Evolutionary conservation across 345 rosid genomes (phyloP), one percentile per base, ranked within the genome.

Genomic region (Rubroshorea leprosula): DNA sequence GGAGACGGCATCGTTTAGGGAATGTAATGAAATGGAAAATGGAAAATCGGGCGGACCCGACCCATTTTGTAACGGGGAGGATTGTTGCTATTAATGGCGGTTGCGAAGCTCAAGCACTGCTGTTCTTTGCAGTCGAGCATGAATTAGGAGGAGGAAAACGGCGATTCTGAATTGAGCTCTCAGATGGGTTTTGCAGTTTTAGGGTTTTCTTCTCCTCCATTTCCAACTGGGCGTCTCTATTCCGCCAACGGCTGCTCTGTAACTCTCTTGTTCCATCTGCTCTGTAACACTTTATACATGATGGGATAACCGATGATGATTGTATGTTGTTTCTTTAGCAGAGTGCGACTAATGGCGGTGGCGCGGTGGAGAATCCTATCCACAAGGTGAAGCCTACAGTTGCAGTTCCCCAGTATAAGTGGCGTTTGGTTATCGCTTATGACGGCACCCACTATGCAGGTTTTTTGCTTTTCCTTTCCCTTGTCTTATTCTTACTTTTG

Each of bases 381-480:
- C 53, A 49, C 54, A 22, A 68, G 48, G 62, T 53, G 39, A 83
- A 75, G 43, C 63, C 65, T 27, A 50, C 55, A 23, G 70, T 46
- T 55, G 22, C 47, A 10, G 48, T 49, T 27, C 74, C 71, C 4
- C 68, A 57, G 31, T 83, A 54, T 65, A 88, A n/a, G n/a, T n/a
- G n/a, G n/a, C n/a, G n/a, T 55, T 67, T 92, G 74, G 80, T 86
- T 50, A 71, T 92, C 10, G 82, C 95, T 16, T 91, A 91, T 48
- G 98, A 86, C 43, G 98, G 98, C 68, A 84, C 98, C 39, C 71
- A 41, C 48, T 91, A 80, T 61, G 77, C 91, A 75, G 96, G 98
- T 78, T 65, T 14, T n/a, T 46, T 46, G 25, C 44, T 58, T 41
- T 25, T 23, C 62, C 44, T n/a, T n/a, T n/a, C 23, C 53, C 22